Percentiles rank a stretch among this genome's conserved stretches.
These are phyloP conservation scores for Penicillium robsamsonii DNA, from an alignment of 495 filamentous ascomycete species.

Conservation along the genomic window DNA sequence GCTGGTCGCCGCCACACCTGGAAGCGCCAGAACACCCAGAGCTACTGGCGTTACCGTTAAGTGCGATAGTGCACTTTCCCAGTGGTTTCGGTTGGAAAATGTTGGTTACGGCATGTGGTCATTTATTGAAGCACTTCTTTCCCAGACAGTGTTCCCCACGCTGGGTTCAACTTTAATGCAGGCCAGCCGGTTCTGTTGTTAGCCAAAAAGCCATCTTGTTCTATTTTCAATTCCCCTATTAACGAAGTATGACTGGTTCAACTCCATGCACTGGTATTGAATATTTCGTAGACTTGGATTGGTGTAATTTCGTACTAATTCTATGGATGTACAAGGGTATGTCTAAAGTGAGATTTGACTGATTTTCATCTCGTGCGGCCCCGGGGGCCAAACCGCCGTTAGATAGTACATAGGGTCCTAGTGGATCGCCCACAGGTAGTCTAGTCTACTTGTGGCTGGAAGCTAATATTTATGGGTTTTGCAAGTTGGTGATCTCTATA, in stretches of 20 bases:
- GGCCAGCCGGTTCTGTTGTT: constrained; percentile 43
- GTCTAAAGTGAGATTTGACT: neutral
- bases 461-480: neutral
- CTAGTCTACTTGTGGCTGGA: neutral
- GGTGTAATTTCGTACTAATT: neutral
- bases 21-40: constrained; percentile 98
- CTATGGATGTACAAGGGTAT: neutral
- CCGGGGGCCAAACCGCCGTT: neutral
- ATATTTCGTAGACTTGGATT: constrained; percentile 14
- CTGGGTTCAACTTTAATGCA: constrained; percentile 43
- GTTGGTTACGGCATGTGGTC: constrained; percentile 43
- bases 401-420: neutral
- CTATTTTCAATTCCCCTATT: constrained; percentile 38
- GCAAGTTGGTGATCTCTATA: neutral
- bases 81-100: constrained; percentile 31
- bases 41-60: constrained; percentile 83
- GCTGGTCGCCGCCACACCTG: constrained; percentile 97
- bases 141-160: constrained; percentile 32
- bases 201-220: constrained; percentile 45
- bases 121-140: constrained; percentile 37
- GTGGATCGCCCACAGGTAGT: neutral
- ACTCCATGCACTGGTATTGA: constrained; percentile 20
- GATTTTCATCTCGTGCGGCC: neutral
- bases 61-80: constrained; percentile 29
- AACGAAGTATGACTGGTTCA: constrained; percentile 49